A percentile compares a stretch with the other conserved stretches of the same genome.
Evolutionary conservation across 2,329 filamentous ascomycete species (phyloP).

Genomic region (Peltaster fructicola): DNA sequence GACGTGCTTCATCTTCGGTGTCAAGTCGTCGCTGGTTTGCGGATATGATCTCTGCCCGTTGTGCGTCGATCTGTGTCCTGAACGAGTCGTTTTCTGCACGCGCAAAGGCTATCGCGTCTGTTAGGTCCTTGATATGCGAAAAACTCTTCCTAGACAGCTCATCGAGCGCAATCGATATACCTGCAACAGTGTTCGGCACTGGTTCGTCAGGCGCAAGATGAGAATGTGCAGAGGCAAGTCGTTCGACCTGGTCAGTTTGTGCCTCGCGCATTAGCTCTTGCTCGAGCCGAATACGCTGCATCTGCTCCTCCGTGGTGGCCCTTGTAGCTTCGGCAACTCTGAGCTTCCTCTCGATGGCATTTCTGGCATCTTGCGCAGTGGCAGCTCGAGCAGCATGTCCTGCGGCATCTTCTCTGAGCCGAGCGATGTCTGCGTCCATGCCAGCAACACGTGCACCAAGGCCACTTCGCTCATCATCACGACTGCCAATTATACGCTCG

Average conservation of each 20-base stretch:
- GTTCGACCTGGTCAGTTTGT: slow-evolving; percentile 16
- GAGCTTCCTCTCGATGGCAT: slow-evolving; percentile 37
- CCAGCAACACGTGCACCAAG: slow-evolving; percentile 50
- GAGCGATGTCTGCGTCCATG: slow-evolving; percentile 55
- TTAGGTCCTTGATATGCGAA: slow-evolving; percentile 27
- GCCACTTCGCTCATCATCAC: slow-evolving; percentile 61
- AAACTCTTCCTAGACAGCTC: slow-evolving; percentile 25
- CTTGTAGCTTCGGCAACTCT: slow-evolving; percentile 12
- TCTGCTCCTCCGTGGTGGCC: slow-evolving; percentile 15
- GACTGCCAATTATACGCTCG: slow-evolving; percentile 63
- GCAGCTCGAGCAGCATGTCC: slow-evolving; percentile 46
- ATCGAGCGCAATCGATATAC: slow-evolving; percentile 26
- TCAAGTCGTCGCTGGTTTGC: slow-evolving; percentile 17
- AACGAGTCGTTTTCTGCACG: slow-evolving; percentile 29
- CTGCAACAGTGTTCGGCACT: slow-evolving; percentile 21
- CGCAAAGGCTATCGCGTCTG: slow-evolving; percentile 28
- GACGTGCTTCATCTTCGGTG: slow-evolving; percentile 20
- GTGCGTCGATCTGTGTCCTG: slow-evolving; percentile 22
- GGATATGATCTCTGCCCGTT: slow-evolving; percentile 18
- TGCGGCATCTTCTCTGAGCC: slow-evolving; percentile 33
- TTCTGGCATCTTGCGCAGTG: slow-evolving; percentile 43
- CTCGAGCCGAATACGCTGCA: slow-evolving; percentile 39
- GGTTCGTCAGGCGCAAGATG: slow-evolving; percentile 20
- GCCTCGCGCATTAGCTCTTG: slow-evolving; percentile 35
- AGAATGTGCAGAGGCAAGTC: slow-evolving; percentile 19